Percentiles rank a stretch among this genome's conserved stretches.
phyloP scores from a whole-genome alignment of 129 eudicot species.

The Centaurea solstitialis region DNA sequence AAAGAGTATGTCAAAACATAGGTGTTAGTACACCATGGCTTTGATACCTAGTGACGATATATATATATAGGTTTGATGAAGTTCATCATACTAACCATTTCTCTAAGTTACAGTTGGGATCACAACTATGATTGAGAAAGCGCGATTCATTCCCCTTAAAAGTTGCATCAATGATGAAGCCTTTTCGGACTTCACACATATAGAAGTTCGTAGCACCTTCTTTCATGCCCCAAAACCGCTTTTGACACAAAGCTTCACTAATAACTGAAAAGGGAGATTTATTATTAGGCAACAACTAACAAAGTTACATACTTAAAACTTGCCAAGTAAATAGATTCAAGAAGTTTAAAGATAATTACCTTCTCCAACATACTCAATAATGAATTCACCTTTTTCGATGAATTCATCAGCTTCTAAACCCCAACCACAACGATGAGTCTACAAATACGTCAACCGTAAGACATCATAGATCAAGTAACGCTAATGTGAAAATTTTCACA shows the following conservation, averaged over 20 bases:
- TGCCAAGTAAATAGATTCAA: background rate
- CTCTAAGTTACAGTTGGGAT: conserved; percentile 79
- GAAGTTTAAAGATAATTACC: conserved; percentile 40
- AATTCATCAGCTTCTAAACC: conserved; percentile 83
- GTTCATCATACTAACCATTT: conserved; percentile 61
- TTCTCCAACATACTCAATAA: conserved; percentile 85
- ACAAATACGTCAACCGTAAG: background rate
- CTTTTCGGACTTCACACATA: conserved; percentile 66
- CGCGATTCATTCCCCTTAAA: conserved; percentile 77
- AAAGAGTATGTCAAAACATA: background rate
- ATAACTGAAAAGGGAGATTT: conserved; percentile 65
- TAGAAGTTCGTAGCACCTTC: conserved; percentile 54
- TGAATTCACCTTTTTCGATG: conserved; percentile 62
- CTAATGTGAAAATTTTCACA: background rate
- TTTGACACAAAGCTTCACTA: conserved; percentile 58
- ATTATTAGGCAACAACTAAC: background rate
- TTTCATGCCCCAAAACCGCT: conserved; percentile 82
- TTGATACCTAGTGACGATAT: background rate
- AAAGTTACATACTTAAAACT: background rate
- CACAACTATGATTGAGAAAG: conserved; percentile 84
- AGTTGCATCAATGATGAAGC: conserved; percentile 79
- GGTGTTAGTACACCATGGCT: background rate
- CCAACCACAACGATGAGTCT: conserved; percentile 88
- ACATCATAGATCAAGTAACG: background rate
- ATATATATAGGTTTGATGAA: background rate